A percentile compares a stretch with the other conserved stretches of the same genome.
Evolutionary conservation across 1,284 basidiomycete genomes (phyloP).

Genomic region (Takashimella koratensis): DNA sequence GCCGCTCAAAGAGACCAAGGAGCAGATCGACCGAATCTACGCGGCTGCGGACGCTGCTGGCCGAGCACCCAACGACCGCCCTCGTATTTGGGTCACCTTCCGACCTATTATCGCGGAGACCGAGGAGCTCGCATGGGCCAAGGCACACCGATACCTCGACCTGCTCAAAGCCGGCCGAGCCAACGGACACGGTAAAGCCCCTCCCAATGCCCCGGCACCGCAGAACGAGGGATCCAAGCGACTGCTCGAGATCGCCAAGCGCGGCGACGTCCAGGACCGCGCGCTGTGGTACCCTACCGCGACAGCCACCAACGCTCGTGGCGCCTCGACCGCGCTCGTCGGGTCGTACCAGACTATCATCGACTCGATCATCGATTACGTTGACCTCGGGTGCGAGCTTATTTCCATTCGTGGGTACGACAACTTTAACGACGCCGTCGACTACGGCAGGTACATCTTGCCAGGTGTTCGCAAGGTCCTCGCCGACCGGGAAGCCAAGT

Average conservation of each 20-base stretch:
- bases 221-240: slow-evolving; percentile 33
- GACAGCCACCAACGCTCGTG: slow-evolving; percentile 28
- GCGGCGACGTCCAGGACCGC: slow-evolving; percentile 33
- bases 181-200: slow-evolving; percentile 1
- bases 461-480: slow-evolving; percentile 19
- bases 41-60: slow-evolving; percentile 31
- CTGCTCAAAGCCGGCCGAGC: slow-evolving; percentile 14
- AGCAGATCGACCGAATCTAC: slow-evolving; percentile 35
- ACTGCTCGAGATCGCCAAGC: slow-evolving; percentile 30
- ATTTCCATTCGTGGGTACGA: slow-evolving; percentile 35
- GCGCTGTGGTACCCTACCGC: slow-evolving; percentile 36
- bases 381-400: slow-evolving; percentile 27
- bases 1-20: slow-evolving; percentile 36
- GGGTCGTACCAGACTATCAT: slow-evolving; percentile 31
- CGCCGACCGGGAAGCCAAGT: background rate
- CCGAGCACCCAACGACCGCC: slow-evolving; percentile 21
- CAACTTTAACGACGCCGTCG: slow-evolving; percentile 31
- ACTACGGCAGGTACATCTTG: slow-evolving; percentile 33
- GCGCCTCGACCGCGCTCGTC: slow-evolving; percentile 35
- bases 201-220: slow-evolving; percentile 2
- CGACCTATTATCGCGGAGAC: slow-evolving; percentile 36
- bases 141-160: slow-evolving; percentile 29
- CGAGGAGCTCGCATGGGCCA: slow-evolving; percentile 33
- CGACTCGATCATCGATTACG: slow-evolving; percentile 34
- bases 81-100: slow-evolving; percentile 36